phyloP scores from a whole-genome alignment of 2,329 filamentous ascomycete genomes.

The Arthrobotrys iridis region DNA sequence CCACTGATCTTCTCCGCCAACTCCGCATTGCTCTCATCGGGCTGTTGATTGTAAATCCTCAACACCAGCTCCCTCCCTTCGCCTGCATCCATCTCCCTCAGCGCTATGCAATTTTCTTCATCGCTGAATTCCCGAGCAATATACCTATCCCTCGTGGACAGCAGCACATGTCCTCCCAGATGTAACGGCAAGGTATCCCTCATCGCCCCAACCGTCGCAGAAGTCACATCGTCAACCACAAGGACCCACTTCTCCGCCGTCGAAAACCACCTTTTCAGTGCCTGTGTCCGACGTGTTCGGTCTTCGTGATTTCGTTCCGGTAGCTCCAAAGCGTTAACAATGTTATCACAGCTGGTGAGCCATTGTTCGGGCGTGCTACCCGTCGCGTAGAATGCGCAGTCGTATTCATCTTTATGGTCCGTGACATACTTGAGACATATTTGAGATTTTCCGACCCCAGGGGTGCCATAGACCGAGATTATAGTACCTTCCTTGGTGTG shows the following conservation, averaged over 20 bases:
- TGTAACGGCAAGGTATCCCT: neutral
- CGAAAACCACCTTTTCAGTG: neutral
- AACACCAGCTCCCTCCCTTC: conserved; percentile 5
- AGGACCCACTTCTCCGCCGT: neutral
- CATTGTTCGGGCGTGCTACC: neutral
- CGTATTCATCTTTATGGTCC: neutral
- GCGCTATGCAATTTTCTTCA: neutral
- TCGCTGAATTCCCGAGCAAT: neutral
- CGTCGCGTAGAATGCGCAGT: neutral
- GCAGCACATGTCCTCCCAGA: neutral
- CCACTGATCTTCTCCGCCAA: neutral
- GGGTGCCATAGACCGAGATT: neutral
- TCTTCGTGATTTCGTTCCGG: neutral
- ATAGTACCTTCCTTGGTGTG: neutral
- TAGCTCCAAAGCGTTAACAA: neutral
- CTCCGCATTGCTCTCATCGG: too few relatives aligned
- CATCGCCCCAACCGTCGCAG: neutral
- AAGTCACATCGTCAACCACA: neutral
- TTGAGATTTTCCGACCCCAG: neutral
- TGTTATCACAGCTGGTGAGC: conserved; percentile 2
- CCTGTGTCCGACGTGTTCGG: neutral
- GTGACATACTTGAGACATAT: neutral
- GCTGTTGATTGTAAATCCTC: neutral
- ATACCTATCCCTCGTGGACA: conserved; percentile 4
- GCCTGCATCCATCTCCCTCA: neutral